A percentile compares a stretch with the other conserved stretches of the same genome.
These are phyloP conservation scores for Globisporangium alternatum DNA, from an alignment of 352 stramenopile species.

Conservation along the genomic window DNA sequence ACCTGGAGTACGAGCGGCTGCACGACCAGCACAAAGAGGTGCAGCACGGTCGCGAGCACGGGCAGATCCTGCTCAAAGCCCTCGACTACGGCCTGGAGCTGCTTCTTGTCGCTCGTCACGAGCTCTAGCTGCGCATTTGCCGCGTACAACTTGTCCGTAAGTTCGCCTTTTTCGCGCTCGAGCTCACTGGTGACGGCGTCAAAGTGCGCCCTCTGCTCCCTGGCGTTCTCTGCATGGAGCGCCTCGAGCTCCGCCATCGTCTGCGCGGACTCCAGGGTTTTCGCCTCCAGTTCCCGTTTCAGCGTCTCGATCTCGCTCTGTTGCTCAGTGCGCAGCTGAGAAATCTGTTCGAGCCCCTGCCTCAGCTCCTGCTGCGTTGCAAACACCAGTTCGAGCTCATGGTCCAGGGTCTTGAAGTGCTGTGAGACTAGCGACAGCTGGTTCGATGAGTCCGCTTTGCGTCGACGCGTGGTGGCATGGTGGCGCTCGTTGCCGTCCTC, in stretches of 20 bases:
- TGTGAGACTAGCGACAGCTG: constrained; percentile 7
- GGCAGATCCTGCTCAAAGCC: constrained; percentile 42
- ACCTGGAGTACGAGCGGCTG: constrained; percentile 64
- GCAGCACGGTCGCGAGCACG: constrained; percentile 40
- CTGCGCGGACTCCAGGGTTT: constrained; percentile 32
- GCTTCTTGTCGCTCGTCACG: constrained; percentile 16
- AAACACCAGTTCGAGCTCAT: constrained; percentile 24
- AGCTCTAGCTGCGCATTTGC: constrained; percentile 16
- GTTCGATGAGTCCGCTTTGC: neutral
- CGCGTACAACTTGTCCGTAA: constrained; percentile 31
- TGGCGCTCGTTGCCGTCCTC: neutral
- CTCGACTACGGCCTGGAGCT: constrained; percentile 30
- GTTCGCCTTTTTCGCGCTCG: constrained; percentile 33
- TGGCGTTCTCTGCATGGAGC: constrained; percentile 30
- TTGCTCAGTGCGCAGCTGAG: constrained; percentile 20
- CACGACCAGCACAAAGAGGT: constrained; percentile 60
- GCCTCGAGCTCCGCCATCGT: constrained; percentile 41
- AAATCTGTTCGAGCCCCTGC: constrained; percentile 19
- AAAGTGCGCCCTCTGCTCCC: constrained; percentile 42
- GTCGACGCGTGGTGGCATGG: neutral
- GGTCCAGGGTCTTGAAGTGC: constrained; percentile 21
- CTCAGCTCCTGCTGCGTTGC: constrained; percentile 22
- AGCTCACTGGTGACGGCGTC: constrained; percentile 27
- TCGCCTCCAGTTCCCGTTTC: constrained; percentile 31
- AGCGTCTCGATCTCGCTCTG: constrained; percentile 22